These are phyloP conservation scores for Geotrichum carabidarum DNA, from an alignment of 1,139 yeast genomes.

Conservation along the genomic window DNA sequence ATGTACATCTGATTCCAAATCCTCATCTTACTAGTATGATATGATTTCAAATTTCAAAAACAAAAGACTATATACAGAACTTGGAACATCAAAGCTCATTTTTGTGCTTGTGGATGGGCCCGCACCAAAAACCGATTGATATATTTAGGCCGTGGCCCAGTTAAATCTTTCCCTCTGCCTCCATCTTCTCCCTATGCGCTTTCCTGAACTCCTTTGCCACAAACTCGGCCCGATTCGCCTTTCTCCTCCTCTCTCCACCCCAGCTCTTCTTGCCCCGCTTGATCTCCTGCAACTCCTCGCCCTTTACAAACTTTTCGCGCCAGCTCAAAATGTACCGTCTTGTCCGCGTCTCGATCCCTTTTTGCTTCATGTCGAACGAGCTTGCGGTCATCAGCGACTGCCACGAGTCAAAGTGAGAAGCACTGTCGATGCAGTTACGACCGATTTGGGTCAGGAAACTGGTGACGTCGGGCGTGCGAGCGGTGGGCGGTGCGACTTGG, in stretches of 20 bases:
- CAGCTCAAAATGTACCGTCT: conserved; percentile 51
- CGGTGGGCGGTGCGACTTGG: conserved; percentile 45
- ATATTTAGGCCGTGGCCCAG: not conserved
- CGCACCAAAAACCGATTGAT: not conserved
- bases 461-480: conserved; percentile 61
- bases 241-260: conserved; percentile 87
- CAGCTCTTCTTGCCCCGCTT: conserved; percentile 64
- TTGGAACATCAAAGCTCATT: too few relatives aligned
- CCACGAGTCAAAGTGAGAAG: conserved; percentile 61
- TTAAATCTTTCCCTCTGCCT: conserved; percentile 4
- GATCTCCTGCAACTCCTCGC: conserved; percentile 55
- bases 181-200: conserved; percentile 11
- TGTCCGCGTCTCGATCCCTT: conserved; percentile 72
- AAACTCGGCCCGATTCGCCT: conserved; percentile 63
- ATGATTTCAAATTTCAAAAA: too few relatives aligned
- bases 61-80: too few relatives aligned
- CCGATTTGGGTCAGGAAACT: conserved; percentile 74
- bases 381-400: conserved; percentile 55
- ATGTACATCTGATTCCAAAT: too few relatives aligned
- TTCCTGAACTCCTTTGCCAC: conserved; percentile 39
- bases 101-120: too few relatives aligned
- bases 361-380: conserved; percentile 58
- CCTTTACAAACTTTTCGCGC: conserved; percentile 49
- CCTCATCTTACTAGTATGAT: too few relatives aligned
- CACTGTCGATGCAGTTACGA: conserved; percentile 61